phyloP scores from a whole-genome alignment of 2,329 filamentous ascomycete genomes.

The Talaromyces marneffei region DNA sequence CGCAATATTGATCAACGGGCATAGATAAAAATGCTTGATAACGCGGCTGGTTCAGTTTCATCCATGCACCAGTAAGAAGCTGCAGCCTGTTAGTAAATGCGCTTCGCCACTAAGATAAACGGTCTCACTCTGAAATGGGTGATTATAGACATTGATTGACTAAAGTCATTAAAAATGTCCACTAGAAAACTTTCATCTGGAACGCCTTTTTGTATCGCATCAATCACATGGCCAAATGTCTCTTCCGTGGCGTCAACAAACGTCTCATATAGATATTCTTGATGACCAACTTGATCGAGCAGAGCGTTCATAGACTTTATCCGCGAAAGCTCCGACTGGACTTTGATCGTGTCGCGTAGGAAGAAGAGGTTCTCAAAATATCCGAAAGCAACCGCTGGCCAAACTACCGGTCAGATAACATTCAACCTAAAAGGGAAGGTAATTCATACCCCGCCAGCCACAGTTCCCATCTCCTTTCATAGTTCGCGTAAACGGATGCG shows the following conservation, averaged over 20 bases:
- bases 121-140: conserved; percentile 65
- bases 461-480: conserved; percentile 93
- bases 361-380: conserved; percentile 84
- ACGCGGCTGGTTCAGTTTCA: conserved; percentile 64
- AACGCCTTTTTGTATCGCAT: conserved; percentile 51
- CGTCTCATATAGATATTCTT: conserved; percentile 68
- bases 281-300: conserved; percentile 63
- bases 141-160: conserved; percentile 67
- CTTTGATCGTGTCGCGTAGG: conserved; percentile 56
- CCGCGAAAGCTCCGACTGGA: conserved; percentile 66
- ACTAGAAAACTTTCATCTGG: conserved; percentile 55
- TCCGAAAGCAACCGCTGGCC: conserved; percentile 76
- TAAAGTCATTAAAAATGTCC: conserved; percentile 67
- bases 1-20: conserved; percentile 62
- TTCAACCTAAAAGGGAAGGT: conserved; percentile 5
- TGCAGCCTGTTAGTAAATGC: conserved; percentile 32
- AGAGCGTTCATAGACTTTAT: conserved; percentile 66
- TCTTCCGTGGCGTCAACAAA: conserved; percentile 71
- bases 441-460: conserved; percentile 83
- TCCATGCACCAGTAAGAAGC: conserved; percentile 75
- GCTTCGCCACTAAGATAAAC: not conserved
- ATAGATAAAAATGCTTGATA: conserved; percentile 69
- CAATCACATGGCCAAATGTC: conserved; percentile 59
- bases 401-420: conserved; percentile 13
- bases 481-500: conserved; percentile 80